These are phyloP conservation scores for Rhizopus microsporus DNA, from an alignment of 371 early-diverging fungal species.

Conservation along the genomic window DNA sequence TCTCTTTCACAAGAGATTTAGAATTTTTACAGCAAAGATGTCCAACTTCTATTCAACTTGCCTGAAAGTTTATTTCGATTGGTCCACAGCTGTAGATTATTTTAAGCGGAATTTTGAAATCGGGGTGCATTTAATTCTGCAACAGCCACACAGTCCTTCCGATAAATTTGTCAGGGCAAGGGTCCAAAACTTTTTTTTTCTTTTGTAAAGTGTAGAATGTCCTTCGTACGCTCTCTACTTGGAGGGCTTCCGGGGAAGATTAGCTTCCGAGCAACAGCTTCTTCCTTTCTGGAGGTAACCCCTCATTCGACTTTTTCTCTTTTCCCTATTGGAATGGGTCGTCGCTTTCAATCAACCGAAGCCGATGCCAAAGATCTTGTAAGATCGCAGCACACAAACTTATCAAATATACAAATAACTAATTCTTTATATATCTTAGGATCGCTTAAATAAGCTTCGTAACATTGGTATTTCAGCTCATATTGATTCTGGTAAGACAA, in stretches of 20 bases:
- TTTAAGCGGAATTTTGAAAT: too few relatives aligned
- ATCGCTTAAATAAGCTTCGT: conserved; percentile 68
- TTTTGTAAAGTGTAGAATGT: conserved; percentile 30
- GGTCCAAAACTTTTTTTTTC: conserved; percentile 4
- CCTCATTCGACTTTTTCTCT: conserved; percentile 36
- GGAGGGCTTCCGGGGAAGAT: conserved; percentile 47
- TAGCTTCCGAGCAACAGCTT: conserved; percentile 30
- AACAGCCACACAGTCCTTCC: neutral
- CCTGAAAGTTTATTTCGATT: too few relatives aligned
- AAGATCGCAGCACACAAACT: conserved; percentile 11
- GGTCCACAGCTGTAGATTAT: too few relatives aligned
- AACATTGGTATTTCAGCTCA: conserved; percentile 99
- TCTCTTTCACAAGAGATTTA: too few relatives aligned
- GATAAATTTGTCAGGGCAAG: neutral
- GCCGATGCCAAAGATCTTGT: conserved; percentile 42
- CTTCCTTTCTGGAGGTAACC: conserved; percentile 23
- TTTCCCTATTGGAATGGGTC: conserved; percentile 32
- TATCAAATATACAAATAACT: neutral
- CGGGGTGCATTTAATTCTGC: neutral
- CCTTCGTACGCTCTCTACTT: conserved; percentile 49
- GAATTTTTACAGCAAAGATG: too few relatives aligned
- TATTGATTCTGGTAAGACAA: conserved; percentile 98
- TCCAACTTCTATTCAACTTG: too few relatives aligned
- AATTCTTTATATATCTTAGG: conserved; percentile 21
- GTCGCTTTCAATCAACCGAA: conserved; percentile 46